Evolutionary conservation across 257 asterid genomes (phyloP), one percentile per base, ranked within the genome.

Genomic region (Leonotis leonurus): DNA sequence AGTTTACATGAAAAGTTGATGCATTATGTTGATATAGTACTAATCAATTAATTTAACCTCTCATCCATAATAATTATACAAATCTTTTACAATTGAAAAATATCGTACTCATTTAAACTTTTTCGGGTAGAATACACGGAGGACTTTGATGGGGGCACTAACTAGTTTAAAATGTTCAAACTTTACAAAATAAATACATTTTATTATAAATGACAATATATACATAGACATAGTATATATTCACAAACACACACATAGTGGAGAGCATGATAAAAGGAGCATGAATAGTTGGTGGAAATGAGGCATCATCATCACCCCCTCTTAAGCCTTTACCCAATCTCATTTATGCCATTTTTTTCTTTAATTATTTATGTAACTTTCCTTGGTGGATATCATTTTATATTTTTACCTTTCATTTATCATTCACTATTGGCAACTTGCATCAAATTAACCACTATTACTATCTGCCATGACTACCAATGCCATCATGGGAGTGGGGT

Each of bases 301-400:
- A 58, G 63, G 48, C 73, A 78, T 78, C 80, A 84, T 75, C 57
- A 64, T 65, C 68, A 54, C 71, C 78, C 39, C 70, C 75, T 65
- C 33, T 37, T 55, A 68, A 50, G 52, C 73, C 60, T 67, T 70
- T 65, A 76, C 56, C 64, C 56, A 20, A 30, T 5, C 12, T 67
- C 65, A 60, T 72, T 62, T 51, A 48, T 48, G 33, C 17, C 8
- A 30, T 55, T n/a, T 22, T 25, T 22, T 50, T 13, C 10, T 49
- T 24, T 50, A 5, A 5, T 17, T 17, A 10, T 55, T 10, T 57
- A 18, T 11, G 7, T 69, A 37, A 56, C 41, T 39, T 69, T 27
- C 50, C 55, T 56, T 49, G 3, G 78, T 73, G 75, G 79, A 44
- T 77, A 81, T 41, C 13, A 30, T 36, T 26, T 18, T 1, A 14